These are phyloP conservation scores for Zygosaccharomyces pseudobailii DNA, from an alignment of 1,139 yeast genomes.

Conservation along the genomic window DNA sequence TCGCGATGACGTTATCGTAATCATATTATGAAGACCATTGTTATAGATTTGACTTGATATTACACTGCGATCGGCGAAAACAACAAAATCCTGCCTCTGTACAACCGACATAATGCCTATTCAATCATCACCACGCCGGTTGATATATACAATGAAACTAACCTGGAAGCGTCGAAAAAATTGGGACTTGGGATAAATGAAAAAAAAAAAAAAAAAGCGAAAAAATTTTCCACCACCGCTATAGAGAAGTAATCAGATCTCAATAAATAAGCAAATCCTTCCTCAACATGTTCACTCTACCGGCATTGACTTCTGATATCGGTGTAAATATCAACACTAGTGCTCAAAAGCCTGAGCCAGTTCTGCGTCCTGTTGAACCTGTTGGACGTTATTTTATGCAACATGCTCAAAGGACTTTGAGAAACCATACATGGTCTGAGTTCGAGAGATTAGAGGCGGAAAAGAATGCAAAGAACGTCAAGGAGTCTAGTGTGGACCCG, in stretches of 20 bases:
- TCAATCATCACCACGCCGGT: neutral
- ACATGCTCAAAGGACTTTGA: constrained; percentile 91
- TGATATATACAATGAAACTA: neutral
- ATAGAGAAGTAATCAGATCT: neutral
- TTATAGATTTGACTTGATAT: constrained; percentile 34
- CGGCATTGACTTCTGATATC: constrained; percentile 38
- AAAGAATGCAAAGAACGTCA: constrained; percentile 72
- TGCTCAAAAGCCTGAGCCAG: constrained; percentile 56
- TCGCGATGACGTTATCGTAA: constrained; percentile 50
- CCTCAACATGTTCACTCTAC: constrained; percentile 31
- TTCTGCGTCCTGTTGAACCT: constrained; percentile 88
- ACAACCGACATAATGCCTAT: constrained; percentile 20
- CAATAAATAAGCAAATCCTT: neutral
- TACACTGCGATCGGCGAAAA: constrained; percentile 52
- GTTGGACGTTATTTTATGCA: constrained; percentile 95
- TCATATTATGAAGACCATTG: constrained; percentile 34
- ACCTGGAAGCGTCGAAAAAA: neutral
- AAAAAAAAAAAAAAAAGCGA: too few species aligned
- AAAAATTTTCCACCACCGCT: neutral
- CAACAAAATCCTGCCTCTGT: constrained; percentile 56
- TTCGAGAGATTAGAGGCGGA: constrained; percentile 92
- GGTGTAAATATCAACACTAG: constrained; percentile 50
- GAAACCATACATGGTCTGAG: constrained; percentile 99
- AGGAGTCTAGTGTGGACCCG: constrained; percentile 62
- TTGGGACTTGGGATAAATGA: neutral